Evolutionary conservation across 805 yeast genomes (phyloP).

Genomic region (Cyberlindnera euphorbiae): DNA sequence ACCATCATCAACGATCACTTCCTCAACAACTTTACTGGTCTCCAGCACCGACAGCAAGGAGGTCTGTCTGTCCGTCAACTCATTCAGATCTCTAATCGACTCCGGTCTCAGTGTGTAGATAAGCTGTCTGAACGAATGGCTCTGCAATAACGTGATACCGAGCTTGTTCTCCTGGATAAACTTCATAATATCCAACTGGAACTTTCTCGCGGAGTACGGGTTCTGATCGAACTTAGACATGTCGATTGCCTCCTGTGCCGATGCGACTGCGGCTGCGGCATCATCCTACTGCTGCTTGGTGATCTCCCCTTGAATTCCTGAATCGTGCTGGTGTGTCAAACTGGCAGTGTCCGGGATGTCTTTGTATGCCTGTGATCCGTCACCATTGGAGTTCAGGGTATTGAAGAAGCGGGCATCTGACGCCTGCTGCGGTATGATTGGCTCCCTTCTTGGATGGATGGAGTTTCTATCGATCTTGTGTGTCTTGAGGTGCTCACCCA

Average conservation of each 20-base stretch:
- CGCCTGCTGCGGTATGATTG: constrained; percentile 4
- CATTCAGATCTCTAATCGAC: constrained; percentile 41
- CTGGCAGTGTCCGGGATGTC: not conserved
- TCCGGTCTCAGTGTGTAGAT: constrained; percentile 46
- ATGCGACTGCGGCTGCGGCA: not conserved
- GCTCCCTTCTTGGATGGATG: constrained; percentile 36
- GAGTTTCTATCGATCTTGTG: constrained; percentile 42
- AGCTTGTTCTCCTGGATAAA: constrained; percentile 50
- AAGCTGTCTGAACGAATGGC: constrained; percentile 47
- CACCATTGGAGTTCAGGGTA: constrained; percentile 17
- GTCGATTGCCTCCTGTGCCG: constrained; percentile 2
- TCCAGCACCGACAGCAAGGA: constrained; percentile 33
- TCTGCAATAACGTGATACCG: constrained; percentile 42
- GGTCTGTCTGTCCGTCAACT: constrained; percentile 29
- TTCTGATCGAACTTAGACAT: constrained; percentile 36
- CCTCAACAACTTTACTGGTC: constrained; percentile 28
- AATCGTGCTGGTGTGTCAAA: not conserved
- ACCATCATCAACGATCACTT: constrained; percentile 9
- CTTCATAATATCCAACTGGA: constrained; percentile 46
- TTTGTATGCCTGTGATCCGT: not conserved
- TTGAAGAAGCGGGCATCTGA: constrained; percentile 29
- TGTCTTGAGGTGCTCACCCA: constrained; percentile 51
- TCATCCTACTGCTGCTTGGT: not conserved
- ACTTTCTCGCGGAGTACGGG: constrained; percentile 41
- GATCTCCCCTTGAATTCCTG: not conserved